These are phyloP conservation scores for Hanseniaspora lachancei DNA, from an alignment of 805 yeast species.

Conservation along the genomic window DNA sequence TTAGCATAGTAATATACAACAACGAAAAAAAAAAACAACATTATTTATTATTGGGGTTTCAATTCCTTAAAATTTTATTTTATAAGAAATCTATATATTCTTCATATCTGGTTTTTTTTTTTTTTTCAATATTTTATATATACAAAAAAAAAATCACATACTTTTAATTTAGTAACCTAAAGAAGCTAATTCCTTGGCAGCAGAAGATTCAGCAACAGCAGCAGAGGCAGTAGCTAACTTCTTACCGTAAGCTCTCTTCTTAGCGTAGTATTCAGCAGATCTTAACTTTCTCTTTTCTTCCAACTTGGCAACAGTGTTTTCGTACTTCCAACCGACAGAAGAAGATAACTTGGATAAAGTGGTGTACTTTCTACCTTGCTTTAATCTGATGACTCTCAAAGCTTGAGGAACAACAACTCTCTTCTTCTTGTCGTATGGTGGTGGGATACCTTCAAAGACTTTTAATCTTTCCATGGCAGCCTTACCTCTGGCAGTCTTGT, in stretches of 20 bases:
- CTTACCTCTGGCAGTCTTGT: slow-evolving; percentile 99
- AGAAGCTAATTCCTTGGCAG: slow-evolving; percentile 84
- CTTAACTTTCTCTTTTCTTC: slow-evolving; percentile 99
- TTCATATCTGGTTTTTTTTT: background rate
- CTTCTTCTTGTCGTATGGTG: slow-evolving; percentile 99
- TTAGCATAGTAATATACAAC: too few relatives aligned
- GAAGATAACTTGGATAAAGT: slow-evolving; percentile 92
- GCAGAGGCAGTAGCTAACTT: slow-evolving; percentile 79
- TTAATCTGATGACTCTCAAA: slow-evolving; percentile 94
- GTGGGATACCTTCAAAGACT: slow-evolving; percentile 99
- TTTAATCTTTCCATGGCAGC: slow-evolving; percentile 98
- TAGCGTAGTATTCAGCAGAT: slow-evolving; percentile 97
- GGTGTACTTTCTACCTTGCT: slow-evolving; percentile 99
- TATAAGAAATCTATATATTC: background rate
- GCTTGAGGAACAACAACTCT: slow-evolving; percentile 99
- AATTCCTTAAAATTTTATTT: slow-evolving; percentile 13
- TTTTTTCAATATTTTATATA: background rate
- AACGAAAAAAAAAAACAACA: background rate
- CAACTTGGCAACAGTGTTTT: slow-evolving; percentile 89
- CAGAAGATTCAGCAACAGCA: slow-evolving; percentile 80
- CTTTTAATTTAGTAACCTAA: slow-evolving; percentile 73
- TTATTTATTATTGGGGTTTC: background rate
- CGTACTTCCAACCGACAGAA: slow-evolving; percentile 99
- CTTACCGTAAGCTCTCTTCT: slow-evolving; percentile 92
- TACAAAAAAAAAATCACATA: background rate